Evolutionary conservation across 805 yeast species (phyloP).

Genomic region (Pichia membranifaciens): DNA sequence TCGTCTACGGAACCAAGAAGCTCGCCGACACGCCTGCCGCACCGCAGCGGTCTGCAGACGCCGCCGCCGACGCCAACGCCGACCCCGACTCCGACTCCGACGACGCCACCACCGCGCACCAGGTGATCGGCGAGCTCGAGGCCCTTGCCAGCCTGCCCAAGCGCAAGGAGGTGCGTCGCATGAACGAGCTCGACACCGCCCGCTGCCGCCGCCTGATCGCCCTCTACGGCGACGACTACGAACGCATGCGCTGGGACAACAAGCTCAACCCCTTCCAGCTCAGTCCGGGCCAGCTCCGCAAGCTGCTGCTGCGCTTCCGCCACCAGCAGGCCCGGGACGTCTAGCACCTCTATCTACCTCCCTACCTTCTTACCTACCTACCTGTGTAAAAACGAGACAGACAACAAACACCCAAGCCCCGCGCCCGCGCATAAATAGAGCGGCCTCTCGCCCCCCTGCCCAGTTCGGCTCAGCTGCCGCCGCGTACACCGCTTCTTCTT

Average conservation of each 20-base stretch:
- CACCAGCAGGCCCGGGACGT: no score
- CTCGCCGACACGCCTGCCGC: no score
- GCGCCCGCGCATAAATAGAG: no score
- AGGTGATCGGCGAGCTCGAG: constrained; percentile 67
- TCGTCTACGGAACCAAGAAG: constrained; percentile 65
- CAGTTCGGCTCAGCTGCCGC: no score
- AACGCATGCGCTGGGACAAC: constrained; percentile 88
- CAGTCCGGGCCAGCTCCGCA: constrained; percentile 75
- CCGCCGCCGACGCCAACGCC: constrained; percentile 14
- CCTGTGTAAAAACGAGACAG: no score
- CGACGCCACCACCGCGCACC: constrained; percentile 35
- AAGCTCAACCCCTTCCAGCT: constrained; percentile 79
- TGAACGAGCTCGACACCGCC: constrained; percentile 65
- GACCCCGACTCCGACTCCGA: constrained; percentile 10
- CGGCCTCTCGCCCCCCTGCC: no score
- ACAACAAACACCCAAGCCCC: no score
- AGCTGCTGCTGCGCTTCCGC: no score
- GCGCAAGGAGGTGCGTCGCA: constrained; percentile 40
- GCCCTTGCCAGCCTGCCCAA: constrained; percentile 44
- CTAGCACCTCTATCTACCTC: no score
- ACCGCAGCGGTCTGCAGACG: background rate
- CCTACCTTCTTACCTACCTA: no score
- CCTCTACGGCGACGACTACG: constrained; percentile 84
- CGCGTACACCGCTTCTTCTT: no score
- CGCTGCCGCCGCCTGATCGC: constrained; percentile 63